Evolutionary conservation across 1,284 basidiomycete species (phyloP).

Genomic region (Ganoderma meredithae): DNA sequence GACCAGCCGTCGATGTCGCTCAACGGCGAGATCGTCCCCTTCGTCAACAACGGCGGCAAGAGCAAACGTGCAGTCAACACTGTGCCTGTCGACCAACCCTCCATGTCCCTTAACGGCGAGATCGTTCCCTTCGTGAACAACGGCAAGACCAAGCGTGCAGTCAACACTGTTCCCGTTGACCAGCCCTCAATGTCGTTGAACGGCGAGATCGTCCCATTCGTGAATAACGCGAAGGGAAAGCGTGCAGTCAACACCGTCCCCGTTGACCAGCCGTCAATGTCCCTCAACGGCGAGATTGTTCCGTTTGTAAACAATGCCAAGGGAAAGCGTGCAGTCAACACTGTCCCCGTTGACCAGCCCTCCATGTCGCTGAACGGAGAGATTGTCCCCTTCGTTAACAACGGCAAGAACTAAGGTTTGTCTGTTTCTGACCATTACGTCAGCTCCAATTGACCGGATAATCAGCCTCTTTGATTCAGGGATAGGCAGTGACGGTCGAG

Average conservation of each 20-base stretch:
- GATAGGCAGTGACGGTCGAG: neutral
- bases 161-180: conserved; percentile 43
- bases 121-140: conserved; percentile 24
- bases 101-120: conserved; percentile 31
- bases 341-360: conserved; percentile 42
- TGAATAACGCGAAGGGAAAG: conserved; percentile 38
- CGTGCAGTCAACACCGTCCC: conserved; percentile 44
- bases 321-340: conserved; percentile 41
- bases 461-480: neutral
- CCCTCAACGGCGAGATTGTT: conserved; percentile 32
- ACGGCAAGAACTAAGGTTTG: conserved; percentile 31
- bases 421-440: neutral
- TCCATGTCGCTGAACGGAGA: conserved; percentile 35
- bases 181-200: conserved; percentile 37
- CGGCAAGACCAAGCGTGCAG: conserved; percentile 22
- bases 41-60: conserved; percentile 34
- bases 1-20: conserved; percentile 37
- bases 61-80: conserved; percentile 33
- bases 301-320: conserved; percentile 35
- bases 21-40: conserved; percentile 33
- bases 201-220: conserved; percentile 34
- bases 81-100: conserved; percentile 35
- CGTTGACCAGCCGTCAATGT: conserved; percentile 38
- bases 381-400: conserved; percentile 32
- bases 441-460: neutral